Evolutionary conservation across 2,329 filamentous ascomycete species (phyloP), one percentile per base, ranked within the genome.

Genomic region (Verticillium longisporum): DNA sequence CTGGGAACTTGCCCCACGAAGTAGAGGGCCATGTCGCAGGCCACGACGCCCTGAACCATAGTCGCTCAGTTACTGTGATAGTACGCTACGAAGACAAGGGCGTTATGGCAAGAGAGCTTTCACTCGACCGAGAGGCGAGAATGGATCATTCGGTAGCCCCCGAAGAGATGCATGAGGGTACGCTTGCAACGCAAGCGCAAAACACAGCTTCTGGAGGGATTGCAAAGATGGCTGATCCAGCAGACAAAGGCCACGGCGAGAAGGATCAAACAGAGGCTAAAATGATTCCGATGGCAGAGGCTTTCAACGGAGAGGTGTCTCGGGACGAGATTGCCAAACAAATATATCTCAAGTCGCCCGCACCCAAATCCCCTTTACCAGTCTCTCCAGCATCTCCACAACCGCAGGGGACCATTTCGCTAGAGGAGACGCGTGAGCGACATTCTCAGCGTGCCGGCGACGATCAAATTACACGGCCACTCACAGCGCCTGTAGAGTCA

Each of bases 71-170:
- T 9, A 3, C 45, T 11, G 4, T n/a, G 6, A 50, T 18, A 18
- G 31, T 68, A 31, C 62, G 59, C 3, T 68, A 68, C 32, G 41
- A 61, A 11, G 68, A 69, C 33, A 62, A 63, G 41, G 62, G 61
- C n/a, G 57, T 63, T 2, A 66, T 61, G 57, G 59, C 60, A 26
- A 6, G 26, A 34, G 54, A 50, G 13, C 21, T 11, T 6, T 33
- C 57, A 6, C 56, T 53, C 7, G 33, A 61, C 4, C 32, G 26
- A 6, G 2, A n/a, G 9, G 15, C 5, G 6, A 18, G 13, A 3
- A n/a, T 4, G 6, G 11, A 10, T 5, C 26, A 55, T 55, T 26
- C 6, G 7, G 13, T 61, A 59, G 53, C 65, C 66, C 61, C 32
- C 59, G 34, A 57, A 58, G 55, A 7, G 38, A 3, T 21, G 5